These are phyloP conservation scores for Solanum virginianum DNA, from an alignment of 257 asterid species.

Conservation along the genomic window DNA sequence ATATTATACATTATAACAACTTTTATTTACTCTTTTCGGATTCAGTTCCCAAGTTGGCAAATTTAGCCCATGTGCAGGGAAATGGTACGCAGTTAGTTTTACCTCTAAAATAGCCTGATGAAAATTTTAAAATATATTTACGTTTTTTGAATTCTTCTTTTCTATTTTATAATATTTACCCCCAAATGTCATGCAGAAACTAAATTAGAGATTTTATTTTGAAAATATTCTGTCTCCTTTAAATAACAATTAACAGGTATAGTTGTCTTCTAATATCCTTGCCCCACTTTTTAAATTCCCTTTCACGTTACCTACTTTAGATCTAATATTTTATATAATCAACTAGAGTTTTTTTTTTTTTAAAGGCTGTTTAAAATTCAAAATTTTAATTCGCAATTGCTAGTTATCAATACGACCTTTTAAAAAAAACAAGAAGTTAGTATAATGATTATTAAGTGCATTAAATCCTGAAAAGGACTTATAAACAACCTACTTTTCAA, in stretches of 20 bases:
- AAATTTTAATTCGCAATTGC: not conserved
- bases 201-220: not conserved
- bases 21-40: not conserved
- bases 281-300: not conserved
- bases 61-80: not conserved
- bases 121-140: not conserved
- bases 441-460: not conserved
- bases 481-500: not conserved
- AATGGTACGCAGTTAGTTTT: not conserved
- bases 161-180: not conserved
- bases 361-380: not conserved
- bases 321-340: not conserved
- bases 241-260: not conserved
- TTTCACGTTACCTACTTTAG: not conserved
- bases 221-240: not conserved
- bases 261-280: not conserved
- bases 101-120: not conserved
- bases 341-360: not conserved
- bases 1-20: not conserved
- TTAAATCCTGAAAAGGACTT: not conserved
- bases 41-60: not conserved
- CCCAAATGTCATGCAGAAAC: not conserved
- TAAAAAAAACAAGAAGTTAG: not conserved
- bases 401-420: not conserved
- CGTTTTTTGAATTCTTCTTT: not conserved